Evolutionary conservation across 257 asterid genomes (phyloP), one percentile per base, ranked within the genome.

Genomic region (Solanum appendiculatum): DNA sequence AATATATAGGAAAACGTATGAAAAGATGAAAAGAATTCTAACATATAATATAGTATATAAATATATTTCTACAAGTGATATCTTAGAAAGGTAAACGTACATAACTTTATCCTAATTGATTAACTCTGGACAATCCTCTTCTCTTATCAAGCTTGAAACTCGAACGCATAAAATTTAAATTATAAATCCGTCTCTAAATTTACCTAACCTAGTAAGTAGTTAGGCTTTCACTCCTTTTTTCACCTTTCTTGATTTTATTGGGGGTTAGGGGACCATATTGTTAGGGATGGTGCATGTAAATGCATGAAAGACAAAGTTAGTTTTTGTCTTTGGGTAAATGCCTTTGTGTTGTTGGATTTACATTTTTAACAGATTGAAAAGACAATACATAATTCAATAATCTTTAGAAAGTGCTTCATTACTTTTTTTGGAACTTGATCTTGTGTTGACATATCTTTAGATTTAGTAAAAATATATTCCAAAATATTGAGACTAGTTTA

Each of bases 281-380:
- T 58, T 68, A 54, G 77, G 39, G 40, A 18, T 6, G 95, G 88
- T 86, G 92, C 93, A 91, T 89, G 91, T 83, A 92, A 91, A 72
- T 94, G 92, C 92, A 93, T 93, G 95, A 91, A 92, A 92, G 93
- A 93, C 95, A 96, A 94, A 92, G 92, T 93, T 82, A 42, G 91
- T 87, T 92, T 90, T 91, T 90, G 93, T 90, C 91, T 89, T 66
- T 89, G 73, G 95, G 90, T 90, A 88, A 90, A 86, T 87, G 40
- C 86, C 87, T 89, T 84, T 36, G 48, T 73, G 31, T 10, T 73
- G 48, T 73, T 92, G 94, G 93, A 68, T 90, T 86, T 88, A 86
- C 48, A 6, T 42, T 77, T 77, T 77, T 88, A 91, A 88, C 88
- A 84, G 93, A 48, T 85, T 80, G 68, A 80, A 48, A 48, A 46